Base-by-base conservation (phyloP, 805 yeast species). In the Candida railenensis region DNA sequence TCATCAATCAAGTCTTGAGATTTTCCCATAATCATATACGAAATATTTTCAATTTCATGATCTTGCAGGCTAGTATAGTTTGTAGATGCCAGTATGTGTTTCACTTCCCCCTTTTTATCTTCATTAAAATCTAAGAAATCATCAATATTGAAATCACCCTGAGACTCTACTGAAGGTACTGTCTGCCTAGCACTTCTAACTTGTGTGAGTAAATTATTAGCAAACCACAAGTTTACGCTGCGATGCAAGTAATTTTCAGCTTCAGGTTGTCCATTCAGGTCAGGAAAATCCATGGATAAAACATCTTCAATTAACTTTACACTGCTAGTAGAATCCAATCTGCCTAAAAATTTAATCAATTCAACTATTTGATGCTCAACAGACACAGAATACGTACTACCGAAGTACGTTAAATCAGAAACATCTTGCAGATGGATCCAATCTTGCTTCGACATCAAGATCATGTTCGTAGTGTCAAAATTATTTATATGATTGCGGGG, bases 1-100 rank as follows among this genome's bases (percentile, higher is more conserved):
- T 63, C 63, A 33, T 73, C 75, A 3, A 79, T 56, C 2, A 80
- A 44, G 1, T 66, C 70, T 46, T 72, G 77, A 0, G 84, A 70
- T 40, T 58, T 61, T 16, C 57, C 58, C 50, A 70, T 54, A 3
- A 69, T 45, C 30, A 68, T 46, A 38, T 67, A 71, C 2, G 57
- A 51, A 2, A 59, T 43, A 44, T 71, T 73, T 21, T 60, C 66
- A 2, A 80, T 44, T 50, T 2, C 57, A 25, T 5, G 9, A 25
- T 25, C 30, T 25, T 11, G 5, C 30, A 7, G 30, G 11, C n/a
- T n/a, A n/a, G n/a, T n/a, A n/a, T n/a, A n/a, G n/a, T n/a, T n/a
- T n/a, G n/a, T n/a, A n/a, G n/a, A n/a, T n/a, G n/a, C n/a, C n/a
- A n/a, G n/a, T n/a, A n/a, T n/a, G n/a, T n/a, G n/a, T n/a, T n/a